Evolutionary conservation across 2,329 filamentous ascomycete species (phyloP), one percentile per base, ranked within the genome.

Genomic region (Penicillium sp.): DNA sequence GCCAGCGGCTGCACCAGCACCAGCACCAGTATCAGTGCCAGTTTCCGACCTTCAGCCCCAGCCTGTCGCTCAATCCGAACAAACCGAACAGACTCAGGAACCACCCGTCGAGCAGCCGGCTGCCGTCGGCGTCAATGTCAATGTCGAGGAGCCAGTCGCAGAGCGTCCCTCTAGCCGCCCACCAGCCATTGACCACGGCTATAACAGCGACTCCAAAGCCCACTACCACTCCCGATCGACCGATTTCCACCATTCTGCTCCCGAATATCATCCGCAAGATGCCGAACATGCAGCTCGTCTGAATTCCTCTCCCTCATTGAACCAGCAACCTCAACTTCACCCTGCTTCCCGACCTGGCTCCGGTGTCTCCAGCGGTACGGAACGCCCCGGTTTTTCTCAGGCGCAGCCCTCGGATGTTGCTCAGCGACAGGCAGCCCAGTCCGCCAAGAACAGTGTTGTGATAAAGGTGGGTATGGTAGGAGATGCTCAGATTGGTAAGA

Each of bases 401-500:
- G 69, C 72, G 26, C 79, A 81, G 56, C 77, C 79, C 11, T 53
- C 57, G 45, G 80, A 83, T n/a, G 75, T 77, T 54, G 72, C 72
- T 39, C 71, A 69, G 37, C 75, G 78, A 62, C 75, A 80, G 43
- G 67, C 70, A 8, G 66, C 77, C 2, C 72, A 69, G 47, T 68
- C 76, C 18, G 69, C 71, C 37, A 80, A 79, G 66, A 80, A 78
- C 59, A 88, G 84, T 67, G 94, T 99, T 33, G 94, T 99, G 53
- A 97, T 99, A 82, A 99, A 99, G 78, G 94, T 99, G 48, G 94
- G 94, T 70, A 99, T 99, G 94, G 94, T 99, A 42, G 94, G 94
- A 43, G 94, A 99, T 78, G 94, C 94, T 54, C 94, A 99, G 77
- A 99, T 99, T 66, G 94, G 94, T 71, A 99, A 99, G 84, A 99